Evolutionary conservation across 2,329 filamentous ascomycete species (phyloP).

Genomic region (Aureobasidium sp.): DNA sequence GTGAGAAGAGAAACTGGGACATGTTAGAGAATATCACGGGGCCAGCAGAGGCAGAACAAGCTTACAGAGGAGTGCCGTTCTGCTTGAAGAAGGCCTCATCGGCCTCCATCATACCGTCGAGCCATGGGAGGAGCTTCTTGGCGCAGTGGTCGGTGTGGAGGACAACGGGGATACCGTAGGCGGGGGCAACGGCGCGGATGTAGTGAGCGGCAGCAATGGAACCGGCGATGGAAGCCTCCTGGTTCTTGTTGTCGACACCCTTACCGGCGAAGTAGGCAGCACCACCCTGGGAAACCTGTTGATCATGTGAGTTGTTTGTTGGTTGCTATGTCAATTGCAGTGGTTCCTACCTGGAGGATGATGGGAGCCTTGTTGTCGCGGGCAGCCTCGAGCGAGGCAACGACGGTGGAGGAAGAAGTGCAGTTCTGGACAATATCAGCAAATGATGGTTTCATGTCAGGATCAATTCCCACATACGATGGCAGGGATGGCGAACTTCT

Average conservation of each 20-base stretch:
- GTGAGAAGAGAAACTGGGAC: conserved; percentile 68
- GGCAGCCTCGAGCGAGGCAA: conserved; percentile 88
- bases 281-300: conserved; percentile 72
- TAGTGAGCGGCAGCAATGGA: conserved; percentile 86
- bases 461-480: background rate
- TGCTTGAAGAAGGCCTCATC: conserved; percentile 95
- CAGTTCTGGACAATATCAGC: conserved; percentile 54
- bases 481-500: conserved; percentile 71
- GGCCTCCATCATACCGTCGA: conserved; percentile 90
- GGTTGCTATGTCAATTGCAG: background rate
- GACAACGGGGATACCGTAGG: conserved; percentile 84
- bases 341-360: conserved; percentile 56
- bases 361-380: conserved; percentile 85
- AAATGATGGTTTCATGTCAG: background rate
- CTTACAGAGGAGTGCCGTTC: conserved; percentile 71
- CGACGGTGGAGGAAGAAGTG: conserved; percentile 82
- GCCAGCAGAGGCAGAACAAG: background rate
- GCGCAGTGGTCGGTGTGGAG: conserved; percentile 98
- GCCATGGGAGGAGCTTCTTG: conserved; percentile 98
- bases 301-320: background rate
- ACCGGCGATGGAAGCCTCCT: conserved; percentile 83
- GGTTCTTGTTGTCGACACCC: conserved; percentile 75
- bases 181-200: conserved; percentile 78
- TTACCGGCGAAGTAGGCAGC: conserved; percentile 55
- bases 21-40: background rate